phyloP scores from a whole-genome alignment of 306 rosid species.

The Begonia loranthoides region DNA sequence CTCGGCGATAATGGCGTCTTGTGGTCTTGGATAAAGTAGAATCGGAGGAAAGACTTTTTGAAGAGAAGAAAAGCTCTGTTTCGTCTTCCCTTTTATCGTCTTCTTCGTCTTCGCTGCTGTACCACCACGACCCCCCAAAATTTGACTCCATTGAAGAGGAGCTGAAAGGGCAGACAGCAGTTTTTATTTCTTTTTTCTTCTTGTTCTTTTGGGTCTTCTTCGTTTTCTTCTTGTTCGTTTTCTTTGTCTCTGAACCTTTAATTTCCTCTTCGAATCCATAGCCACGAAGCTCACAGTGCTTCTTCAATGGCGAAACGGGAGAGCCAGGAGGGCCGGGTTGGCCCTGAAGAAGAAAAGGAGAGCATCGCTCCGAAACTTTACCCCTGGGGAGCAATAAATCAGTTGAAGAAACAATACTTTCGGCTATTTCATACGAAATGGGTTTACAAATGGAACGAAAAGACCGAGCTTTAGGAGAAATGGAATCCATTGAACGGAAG shows the following conservation, averaged over 20 bases:
- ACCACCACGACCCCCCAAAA: constrained; percentile 56
- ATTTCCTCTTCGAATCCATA: constrained; percentile 7
- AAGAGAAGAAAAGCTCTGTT: constrained; percentile 69
- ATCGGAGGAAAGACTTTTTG: constrained; percentile 57
- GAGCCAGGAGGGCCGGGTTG: constrained; percentile 33
- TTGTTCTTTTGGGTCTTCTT: constrained; percentile 20
- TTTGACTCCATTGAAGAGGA: constrained; percentile 33
- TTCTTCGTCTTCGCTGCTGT: constrained; percentile 52
- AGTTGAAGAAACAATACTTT: constrained; percentile 18
- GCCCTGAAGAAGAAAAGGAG: constrained; percentile 21
- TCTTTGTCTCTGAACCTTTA: constrained; percentile 9
- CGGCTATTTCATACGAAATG: constrained; percentile 14
- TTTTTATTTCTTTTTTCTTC: constrained; percentile 26
- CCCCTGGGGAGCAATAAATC: constrained; percentile 32
- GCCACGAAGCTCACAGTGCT: constrained; percentile 19
- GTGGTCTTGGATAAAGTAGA: constrained; percentile 32
- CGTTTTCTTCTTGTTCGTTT: constrained; percentile 21
- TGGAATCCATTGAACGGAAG: constrained; percentile 18
- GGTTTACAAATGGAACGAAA: constrained; percentile 37
- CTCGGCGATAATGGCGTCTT: constrained; percentile 17
- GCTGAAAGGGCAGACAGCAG: constrained; percentile 20
- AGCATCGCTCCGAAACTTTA: constrained; percentile 27
- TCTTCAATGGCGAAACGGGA: constrained; percentile 26
- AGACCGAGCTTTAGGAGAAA: constrained; percentile 18
- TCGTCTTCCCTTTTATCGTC: constrained; percentile 34